phyloP scores from a whole-genome alignment of 768 basidiomycete genomes.

The Termitomyces sp. region DNA sequence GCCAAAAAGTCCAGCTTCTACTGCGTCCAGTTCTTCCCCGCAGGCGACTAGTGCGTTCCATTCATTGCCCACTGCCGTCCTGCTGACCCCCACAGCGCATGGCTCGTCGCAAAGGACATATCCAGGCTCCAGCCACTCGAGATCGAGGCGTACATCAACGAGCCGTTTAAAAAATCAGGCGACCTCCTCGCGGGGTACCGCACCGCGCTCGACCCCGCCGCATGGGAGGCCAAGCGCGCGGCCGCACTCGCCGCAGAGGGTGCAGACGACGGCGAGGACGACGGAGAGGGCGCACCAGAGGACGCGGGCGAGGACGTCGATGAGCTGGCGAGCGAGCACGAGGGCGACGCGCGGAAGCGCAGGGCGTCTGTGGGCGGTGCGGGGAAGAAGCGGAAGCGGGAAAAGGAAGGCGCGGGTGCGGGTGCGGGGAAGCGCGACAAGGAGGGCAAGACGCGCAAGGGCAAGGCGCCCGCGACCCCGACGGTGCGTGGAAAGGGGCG shows the following conservation, averaged over 20 bases:
- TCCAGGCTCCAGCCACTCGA: constrained; percentile 71
- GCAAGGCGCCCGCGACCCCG: constrained; percentile 23
- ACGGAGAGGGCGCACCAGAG: constrained; percentile 51
- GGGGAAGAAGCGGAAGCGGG: constrained; percentile 52
- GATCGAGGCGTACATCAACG: constrained; percentile 79
- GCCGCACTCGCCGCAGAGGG: constrained; percentile 14
- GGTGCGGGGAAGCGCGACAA: constrained; percentile 26
- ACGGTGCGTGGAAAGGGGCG: constrained; percentile 38
- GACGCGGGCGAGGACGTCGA: constrained; percentile 48
- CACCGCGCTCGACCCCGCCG: constrained; percentile 57
- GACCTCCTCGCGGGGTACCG: constrained; percentile 76
- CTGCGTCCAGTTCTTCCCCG: constrained; percentile 83
- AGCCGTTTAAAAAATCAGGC: constrained; percentile 69
- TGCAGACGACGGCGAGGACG: constrained; percentile 18
- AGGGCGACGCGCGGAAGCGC: constrained; percentile 49
- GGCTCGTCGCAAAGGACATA: constrained; percentile 81
- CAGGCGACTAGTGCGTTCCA: constrained; percentile 82
- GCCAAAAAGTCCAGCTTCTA: constrained; percentile 70
- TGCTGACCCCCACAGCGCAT: constrained; percentile 49
- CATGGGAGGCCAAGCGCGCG: constrained; percentile 43
- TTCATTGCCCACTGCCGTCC: background rate
- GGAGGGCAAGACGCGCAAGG: background rate
- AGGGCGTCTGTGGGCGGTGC: constrained; percentile 54
- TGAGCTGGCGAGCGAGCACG: constrained; percentile 45
- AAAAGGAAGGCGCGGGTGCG: constrained; percentile 21